phyloP scores from a whole-genome alignment of 352 stramenopile species.

The Phytopythium oedochilum region DNA sequence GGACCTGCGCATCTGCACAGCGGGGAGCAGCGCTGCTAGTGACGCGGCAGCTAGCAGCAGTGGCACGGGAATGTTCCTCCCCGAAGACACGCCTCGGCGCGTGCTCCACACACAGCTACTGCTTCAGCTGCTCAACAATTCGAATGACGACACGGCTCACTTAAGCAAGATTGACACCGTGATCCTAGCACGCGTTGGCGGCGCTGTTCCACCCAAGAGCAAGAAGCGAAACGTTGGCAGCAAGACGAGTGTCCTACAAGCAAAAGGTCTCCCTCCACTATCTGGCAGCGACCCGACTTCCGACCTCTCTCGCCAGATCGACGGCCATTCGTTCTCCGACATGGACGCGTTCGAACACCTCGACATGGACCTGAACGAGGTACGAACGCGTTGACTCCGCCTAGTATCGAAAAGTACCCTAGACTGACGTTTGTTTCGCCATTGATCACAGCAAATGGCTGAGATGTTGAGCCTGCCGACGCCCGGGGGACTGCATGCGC shows the following conservation, averaged over 20 bases:
- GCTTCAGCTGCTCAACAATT: constrained; percentile 63
- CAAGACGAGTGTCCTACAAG: constrained; percentile 12
- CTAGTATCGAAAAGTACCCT: not conserved
- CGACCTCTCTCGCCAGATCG: not conserved
- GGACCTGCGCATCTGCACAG: constrained; percentile 77
- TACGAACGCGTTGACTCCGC: constrained; percentile 5
- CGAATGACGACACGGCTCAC: constrained; percentile 28
- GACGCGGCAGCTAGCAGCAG: constrained; percentile 1
- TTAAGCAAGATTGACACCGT: constrained; percentile 8
- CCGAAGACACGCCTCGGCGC: constrained; percentile 56
- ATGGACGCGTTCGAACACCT: constrained; percentile 75
- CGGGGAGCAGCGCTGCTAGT: constrained; percentile 13
- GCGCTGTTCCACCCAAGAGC: constrained; percentile 36
- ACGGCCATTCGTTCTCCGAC: constrained; percentile 36
- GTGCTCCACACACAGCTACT: constrained; percentile 78
- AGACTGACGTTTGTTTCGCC: not conserved
- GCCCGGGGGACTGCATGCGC: constrained; percentile 47
- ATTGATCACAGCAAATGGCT: constrained; percentile 55
- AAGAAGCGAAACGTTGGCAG: constrained; percentile 46
- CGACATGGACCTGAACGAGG: constrained; percentile 87
- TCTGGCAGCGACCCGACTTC: constrained; percentile 2
- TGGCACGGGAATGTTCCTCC: constrained; percentile 61
- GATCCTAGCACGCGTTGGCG: constrained; percentile 2
- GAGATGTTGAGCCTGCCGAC: constrained; percentile 82
- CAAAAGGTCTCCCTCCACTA: not conserved